Conservation (phyloP, 169 alveolate species). For the Theileria annulata region DNA sequence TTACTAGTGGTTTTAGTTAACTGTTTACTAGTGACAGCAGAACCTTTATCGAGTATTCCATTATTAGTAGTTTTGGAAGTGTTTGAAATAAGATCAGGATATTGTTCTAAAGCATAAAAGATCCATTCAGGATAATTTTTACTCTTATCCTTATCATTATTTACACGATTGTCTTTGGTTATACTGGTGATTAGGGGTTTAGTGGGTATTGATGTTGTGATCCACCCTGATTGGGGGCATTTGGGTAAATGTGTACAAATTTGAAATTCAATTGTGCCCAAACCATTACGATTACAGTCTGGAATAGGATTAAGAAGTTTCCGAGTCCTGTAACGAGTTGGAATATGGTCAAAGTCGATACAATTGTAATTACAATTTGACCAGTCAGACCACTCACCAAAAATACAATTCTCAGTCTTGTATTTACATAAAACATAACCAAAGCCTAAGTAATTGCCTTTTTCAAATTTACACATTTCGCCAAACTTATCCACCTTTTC, state of each 20-base stretch:
- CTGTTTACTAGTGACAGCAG: too few species aligned
- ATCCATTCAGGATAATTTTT: conserved; percentile 16
- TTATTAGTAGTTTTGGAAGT: too few species aligned
- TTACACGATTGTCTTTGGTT: too few species aligned
- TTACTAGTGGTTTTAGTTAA: background rate
- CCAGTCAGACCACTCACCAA: conserved; percentile 73
- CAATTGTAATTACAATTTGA: conserved; percentile 61
- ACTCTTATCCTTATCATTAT: too few species aligned
- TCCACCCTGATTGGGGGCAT: conserved; percentile 19
- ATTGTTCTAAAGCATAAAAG: conserved; percentile 22
- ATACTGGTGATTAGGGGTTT: too few species aligned
- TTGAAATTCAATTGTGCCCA: conserved; percentile 51
- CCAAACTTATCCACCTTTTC: conserved; percentile 14
- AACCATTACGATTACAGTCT: background rate
- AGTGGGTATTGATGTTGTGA: background rate
- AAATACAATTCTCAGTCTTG: conserved; percentile 32
- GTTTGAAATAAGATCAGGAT: conserved; percentile 20
- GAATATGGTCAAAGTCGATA: conserved; percentile 45
- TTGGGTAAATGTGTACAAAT: conserved; percentile 43
- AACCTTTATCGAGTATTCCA: too few species aligned
- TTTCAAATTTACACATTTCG: conserved; percentile 30
- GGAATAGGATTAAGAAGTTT: background rate
- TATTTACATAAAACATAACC: conserved; percentile 72
- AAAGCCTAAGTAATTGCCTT: conserved; percentile 31
- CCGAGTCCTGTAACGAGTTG: conserved; percentile 50